Evolutionary conservation across 2,329 filamentous ascomycete genomes (phyloP).

Genomic region (Neodidymelliopsis sp.): DNA sequence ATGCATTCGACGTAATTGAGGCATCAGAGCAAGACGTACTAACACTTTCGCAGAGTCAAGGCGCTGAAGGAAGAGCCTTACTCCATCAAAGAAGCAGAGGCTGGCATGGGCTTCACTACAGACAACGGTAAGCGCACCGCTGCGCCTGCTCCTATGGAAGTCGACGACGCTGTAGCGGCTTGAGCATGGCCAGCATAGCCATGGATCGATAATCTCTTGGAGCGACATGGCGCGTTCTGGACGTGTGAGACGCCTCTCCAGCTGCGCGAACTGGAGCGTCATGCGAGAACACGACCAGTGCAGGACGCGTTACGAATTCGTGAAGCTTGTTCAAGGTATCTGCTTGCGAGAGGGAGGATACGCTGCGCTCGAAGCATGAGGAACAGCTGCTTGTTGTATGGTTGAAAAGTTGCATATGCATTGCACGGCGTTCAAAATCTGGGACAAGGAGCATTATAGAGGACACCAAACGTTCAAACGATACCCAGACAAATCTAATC

Average conservation of each 20-base stretch:
- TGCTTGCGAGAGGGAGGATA: no score
- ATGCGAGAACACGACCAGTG: no score
- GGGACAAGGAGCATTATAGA: slow-evolving; percentile 32
- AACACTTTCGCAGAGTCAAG: slow-evolving; percentile 68
- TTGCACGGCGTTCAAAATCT: slow-evolving; percentile 42
- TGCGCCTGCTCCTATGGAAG: slow-evolving; percentile 40
- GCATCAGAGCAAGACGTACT: slow-evolving; percentile 4
- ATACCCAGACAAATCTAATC: slow-evolving; percentile 37
- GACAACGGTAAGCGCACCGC: slow-evolving; percentile 66
- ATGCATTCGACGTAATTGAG: slow-evolving; percentile 19
- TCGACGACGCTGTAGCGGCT: slow-evolving; percentile 36
- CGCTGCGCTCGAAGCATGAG: no score
- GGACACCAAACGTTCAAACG: slow-evolving; percentile 37
- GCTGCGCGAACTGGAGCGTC: no score
- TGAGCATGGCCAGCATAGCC: slow-evolving; percentile 7
- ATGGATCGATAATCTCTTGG: no score
- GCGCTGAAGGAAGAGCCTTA: slow-evolving; percentile 85
- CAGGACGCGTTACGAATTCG: no score
- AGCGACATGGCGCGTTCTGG: no score
- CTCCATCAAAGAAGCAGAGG: slow-evolving; percentile 84
- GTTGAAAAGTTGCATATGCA: slow-evolving; percentile 30
- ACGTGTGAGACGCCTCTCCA: no score
- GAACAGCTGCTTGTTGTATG: slow-evolving; percentile 5
- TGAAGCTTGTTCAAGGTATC: no score
- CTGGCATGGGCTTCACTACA: slow-evolving; percentile 73